Evolutionary conservation across 805 yeast species (phyloP), one percentile per base, ranked within the genome.

Genomic region (Lipomyces sp.): DNA sequence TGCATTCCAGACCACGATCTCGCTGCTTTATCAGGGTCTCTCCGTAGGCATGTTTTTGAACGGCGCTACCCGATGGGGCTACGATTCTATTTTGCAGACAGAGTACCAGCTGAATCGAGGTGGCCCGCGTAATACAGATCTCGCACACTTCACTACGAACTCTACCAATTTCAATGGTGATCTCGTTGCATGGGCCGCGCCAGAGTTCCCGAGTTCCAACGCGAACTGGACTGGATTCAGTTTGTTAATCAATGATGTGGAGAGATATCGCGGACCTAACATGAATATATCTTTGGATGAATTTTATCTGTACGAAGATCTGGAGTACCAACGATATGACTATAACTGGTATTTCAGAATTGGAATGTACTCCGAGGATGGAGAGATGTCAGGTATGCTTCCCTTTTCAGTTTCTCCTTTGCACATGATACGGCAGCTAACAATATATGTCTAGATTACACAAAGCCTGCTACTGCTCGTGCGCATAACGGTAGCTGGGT

Each of bases 1-100:
- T 37, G 90, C 93, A 0, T 64, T 78, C 36, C 57, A 62, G 40
- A 67, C 71, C 18, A 58, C 69, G 4, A 61, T 68, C 10, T 61
- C 67, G 14, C 72, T 84, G 58, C 61, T 84, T 7, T 84, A 86
- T 63, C 96, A 90, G 65, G 98, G 97, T 1, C 77, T 91, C 0
- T 70, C 91, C 22, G 65, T 87, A 0, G 98, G 97, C 0, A 71
- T 91, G 39, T 75, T 85, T 43, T 73, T 89, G 4, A 84, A 90
- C 21, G 98, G 98, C 0, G 81, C 87, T 1, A 80, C 95, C 0
- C 73, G 95, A 49, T 91, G 98, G 98, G 97, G 93, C 49, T 82
- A 85, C 62, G 97, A 95, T 2, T 82, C 96, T 13, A 80, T 91
- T 49, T 81, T 86, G 1, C 96, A 91, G 63, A 86, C 96, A 0